These are phyloP conservation scores for Coemansia sp. DNA, from an alignment of 192 early-diverging fungal genomes.

Conservation along the genomic window DNA sequence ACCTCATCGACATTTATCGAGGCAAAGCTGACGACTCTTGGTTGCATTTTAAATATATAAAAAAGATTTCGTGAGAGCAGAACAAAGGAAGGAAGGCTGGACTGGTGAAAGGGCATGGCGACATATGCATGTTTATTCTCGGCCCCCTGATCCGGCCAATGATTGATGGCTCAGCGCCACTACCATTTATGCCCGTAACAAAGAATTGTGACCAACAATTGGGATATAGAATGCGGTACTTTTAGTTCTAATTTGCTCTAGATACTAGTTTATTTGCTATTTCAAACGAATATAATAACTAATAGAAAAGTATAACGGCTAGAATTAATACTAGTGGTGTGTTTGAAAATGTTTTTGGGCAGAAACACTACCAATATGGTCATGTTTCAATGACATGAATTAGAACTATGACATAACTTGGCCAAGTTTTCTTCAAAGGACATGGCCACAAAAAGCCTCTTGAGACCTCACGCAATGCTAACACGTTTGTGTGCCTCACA, in stretches of 20 bases:
- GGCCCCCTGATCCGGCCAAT: constrained; percentile 2
- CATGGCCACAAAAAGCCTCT: too few species aligned
- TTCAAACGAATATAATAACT: neutral
- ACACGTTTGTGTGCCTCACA: too few species aligned
- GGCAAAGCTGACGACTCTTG: constrained; percentile 36
- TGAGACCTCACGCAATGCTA: too few species aligned
- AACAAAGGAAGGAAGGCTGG: constrained; percentile 1
- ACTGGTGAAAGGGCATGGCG: neutral
- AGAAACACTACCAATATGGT: too few species aligned
- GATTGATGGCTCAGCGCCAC: neutral
- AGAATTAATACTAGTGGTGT: too few species aligned
- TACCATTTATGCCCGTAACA: neutral
- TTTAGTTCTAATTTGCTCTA: neutral
- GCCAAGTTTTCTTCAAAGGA: too few species aligned
- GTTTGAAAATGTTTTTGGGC: too few species aligned
- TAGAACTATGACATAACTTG: neutral
- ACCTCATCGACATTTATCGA: constrained; percentile 61
- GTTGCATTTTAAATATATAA: constrained; percentile 22
- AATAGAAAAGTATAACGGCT: too few species aligned
- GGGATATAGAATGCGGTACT: neutral
- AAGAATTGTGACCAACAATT: neutral
- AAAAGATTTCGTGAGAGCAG: neutral
- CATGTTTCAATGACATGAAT: too few species aligned
- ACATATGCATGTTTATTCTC: neutral
- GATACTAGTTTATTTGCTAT: neutral